Percentiles rank a stretch among this genome's conserved stretches.
phyloP scores from a whole-genome alignment of 257 asterid genomes.

The Forsythia suspensa region DNA sequence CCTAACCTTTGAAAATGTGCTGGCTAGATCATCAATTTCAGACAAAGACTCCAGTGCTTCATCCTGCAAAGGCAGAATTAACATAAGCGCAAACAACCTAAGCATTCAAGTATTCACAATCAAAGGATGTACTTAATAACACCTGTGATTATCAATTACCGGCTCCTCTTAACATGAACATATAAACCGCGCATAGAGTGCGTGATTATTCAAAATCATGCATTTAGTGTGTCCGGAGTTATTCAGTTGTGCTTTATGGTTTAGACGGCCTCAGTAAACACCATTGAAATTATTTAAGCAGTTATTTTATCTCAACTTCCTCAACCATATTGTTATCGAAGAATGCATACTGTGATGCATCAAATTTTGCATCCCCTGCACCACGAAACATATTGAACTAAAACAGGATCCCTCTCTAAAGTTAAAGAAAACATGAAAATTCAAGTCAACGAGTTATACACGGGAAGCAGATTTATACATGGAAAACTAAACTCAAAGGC shows the following conservation, averaged over 20 bases:
- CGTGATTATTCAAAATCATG: neutral
- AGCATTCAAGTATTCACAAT: neutral
- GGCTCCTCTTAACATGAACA: neutral
- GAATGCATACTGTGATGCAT: conserved; percentile 97
- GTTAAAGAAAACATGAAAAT: neutral
- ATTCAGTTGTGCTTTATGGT: neutral
- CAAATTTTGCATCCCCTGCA: conserved; percentile 62
- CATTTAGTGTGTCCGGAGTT: neutral
- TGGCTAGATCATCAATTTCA: conserved; percentile 68
- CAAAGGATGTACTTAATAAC: neutral
- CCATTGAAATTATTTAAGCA: neutral
- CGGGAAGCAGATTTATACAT: conserved; percentile 21
- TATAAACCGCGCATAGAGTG: neutral
- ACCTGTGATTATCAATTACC: neutral
- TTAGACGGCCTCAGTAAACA: neutral
- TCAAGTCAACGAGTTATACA: conserved; percentile 1
- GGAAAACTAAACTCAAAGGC: conserved; percentile 12
- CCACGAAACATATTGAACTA: neutral
- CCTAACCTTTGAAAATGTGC: conserved; percentile 72
- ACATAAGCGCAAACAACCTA: neutral
- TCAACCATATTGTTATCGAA: conserved; percentile 77
- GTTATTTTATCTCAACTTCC: conserved; percentile 53
- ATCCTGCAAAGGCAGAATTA: conserved; percentile 40
- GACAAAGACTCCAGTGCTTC: conserved; percentile 53
- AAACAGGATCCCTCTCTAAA: neutral